Base-by-base conservation (phyloP, 2,329 filamentous ascomycete genomes). In the Fusarium beomiforme region DNA sequence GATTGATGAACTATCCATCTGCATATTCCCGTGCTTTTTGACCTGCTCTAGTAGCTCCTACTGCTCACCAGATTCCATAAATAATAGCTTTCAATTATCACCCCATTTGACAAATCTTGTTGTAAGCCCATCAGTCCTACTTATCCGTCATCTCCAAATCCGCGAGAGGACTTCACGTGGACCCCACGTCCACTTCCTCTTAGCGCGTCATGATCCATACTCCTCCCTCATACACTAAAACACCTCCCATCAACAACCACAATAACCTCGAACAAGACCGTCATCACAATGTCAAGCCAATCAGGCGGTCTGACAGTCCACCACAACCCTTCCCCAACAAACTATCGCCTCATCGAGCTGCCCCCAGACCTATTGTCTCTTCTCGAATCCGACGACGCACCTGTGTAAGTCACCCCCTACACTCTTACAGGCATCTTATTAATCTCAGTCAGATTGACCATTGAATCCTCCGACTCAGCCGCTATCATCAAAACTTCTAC, bases 331-430 rank as follows among this genome's bases (percentile, higher is more conserved):
- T 80, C 86, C 49, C 81, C 84, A 43, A 74, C 83, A 19, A 83
- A 85, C 54, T 90, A 90, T 78, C 89, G 88, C 64, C 85, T 91
- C 59, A 81, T 91, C 55, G 89, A 91, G 77, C 84, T 91, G 6
- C 88, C 89, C 2, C 81, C 87, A 0, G 89, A 90, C 62, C 81
- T 91, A 12, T 82, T 87, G 50, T 80, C 83, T 23, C 80, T 88
- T 9, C 84, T 91, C 43, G 86, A 89, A 76, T 85, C 87, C 12
- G 82, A 85, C 19, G 77, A 82, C 43, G 83, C 88, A 29, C 87
- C 88, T 14, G 79, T 83, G 88, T 89, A 79, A 76, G 85, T 82
- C 33, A 64, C 17, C 24, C 31, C 13, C 10, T 34, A 12, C n/a
- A 14, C 21, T 21, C 41, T 46, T n/a, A 26, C 24, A 24, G 39